These are phyloP conservation scores for Exidia glandulosa DNA, from an alignment of 768 basidiomycete species.

Conservation along the genomic window DNA sequence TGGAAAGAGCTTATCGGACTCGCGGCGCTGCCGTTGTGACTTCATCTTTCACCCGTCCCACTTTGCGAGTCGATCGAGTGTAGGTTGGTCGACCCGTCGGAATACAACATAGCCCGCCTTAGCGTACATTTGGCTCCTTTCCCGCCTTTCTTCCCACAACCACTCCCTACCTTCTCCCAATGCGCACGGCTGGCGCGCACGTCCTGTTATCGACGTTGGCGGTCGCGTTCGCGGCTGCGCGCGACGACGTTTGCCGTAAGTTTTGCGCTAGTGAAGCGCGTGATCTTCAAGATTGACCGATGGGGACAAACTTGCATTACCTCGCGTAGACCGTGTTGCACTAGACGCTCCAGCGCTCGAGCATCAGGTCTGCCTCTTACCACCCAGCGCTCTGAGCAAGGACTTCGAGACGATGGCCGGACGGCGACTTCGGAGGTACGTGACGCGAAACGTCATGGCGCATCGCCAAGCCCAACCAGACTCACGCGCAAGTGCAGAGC, in stretches of 20 bases:
- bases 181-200: not conserved
- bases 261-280: not conserved
- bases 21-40: not conserved
- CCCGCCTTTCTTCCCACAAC: not conserved
- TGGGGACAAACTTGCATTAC: not conserved
- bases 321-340: not conserved
- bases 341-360: not conserved
- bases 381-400: not conserved
- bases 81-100: not conserved
- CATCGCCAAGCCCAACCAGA: not conserved
- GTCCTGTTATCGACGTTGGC: no score
- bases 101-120: not conserved
- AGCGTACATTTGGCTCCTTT: not conserved
- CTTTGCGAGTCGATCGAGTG: not conserved
- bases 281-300: not conserved
- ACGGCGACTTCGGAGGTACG: not conserved
- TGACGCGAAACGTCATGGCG: not conserved
- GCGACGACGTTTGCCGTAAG: not conserved
- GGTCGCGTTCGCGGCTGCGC: not conserved
- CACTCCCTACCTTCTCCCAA: not conserved
- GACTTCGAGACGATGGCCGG: not conserved
- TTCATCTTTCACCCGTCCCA: no score
- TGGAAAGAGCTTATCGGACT: slow-evolving; percentile 71
- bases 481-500: slow-evolving; percentile 27
- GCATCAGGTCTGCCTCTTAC: not conserved